Evolutionary conservation across 345 rosid species (phyloP), one percentile per base, ranked within the genome.

Genomic region (Dimocarpus longan): DNA sequence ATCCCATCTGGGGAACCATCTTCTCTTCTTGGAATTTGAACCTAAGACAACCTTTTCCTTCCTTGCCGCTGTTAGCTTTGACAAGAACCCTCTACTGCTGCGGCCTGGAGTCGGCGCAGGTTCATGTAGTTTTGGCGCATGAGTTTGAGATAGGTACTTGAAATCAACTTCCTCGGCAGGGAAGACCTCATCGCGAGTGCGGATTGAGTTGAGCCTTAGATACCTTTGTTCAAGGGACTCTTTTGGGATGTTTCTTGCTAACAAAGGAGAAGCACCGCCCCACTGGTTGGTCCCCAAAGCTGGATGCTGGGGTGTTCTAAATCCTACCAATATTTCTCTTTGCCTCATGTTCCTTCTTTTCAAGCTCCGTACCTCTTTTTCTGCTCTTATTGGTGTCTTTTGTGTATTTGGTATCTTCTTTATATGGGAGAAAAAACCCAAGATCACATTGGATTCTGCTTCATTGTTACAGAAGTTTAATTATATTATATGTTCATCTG

Each of bases 241-340:
- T 22, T 81, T 79, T 4, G 90, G 90, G 57, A 91, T 50, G 84
- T 87, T 72, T 67, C 89, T 83, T 76, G 92, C 91, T 71, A 91
- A 62, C 85, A 91, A 62, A 0, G 92, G 94, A 40, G 92, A 91
- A 5, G 86, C 87, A 40, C 89, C 89, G 0, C 94, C 94, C 94
- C 94, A 88, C 68, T 83, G 75, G 78, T 88, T 89, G 65, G 85
- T 86, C 42, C 91, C 91, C 44, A 73, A 54, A 64, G 90, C 85
- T 8, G 91, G 90, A 65, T 87, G 91, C 16, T 87, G 89, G 3
- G 92, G 92, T 72, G 94, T 86, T 81, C 90, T 86, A 42, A 89
- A 91, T 10, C 81, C 89, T 66, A 75, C 5, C 4, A 80, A 3
- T 60, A 21, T 9, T 42, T 75, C 80, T 72, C 81, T 78, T 74